Evolutionary conservation across 345 rosid species (phyloP), one percentile per base, ranked within the genome.

Genomic region (Eucalyptus leucophloia): DNA sequence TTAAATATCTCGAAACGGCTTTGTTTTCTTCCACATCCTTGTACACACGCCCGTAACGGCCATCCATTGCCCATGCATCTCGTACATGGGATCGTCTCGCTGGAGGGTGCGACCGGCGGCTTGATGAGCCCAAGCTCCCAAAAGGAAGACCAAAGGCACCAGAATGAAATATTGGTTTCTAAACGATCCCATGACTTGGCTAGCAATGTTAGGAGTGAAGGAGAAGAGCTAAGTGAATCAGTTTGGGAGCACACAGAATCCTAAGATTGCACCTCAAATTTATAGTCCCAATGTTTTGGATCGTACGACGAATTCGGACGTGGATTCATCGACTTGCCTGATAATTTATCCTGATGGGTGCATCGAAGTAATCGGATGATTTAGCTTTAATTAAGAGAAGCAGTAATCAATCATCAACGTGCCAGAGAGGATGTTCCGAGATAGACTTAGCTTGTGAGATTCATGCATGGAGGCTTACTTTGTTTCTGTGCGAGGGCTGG

Each of bases 1-100:
- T 90, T 88, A 89, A 94, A 95, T 47, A 93, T 93, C 24, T 90
- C 91, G 89, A 92, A 92, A 21, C 92, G 90, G 89, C 58, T 90
- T 87, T 91, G 90, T 86, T 95, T 87, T 93, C 96, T 26, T 49
- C n/a, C 15, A 53, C 53, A 56, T 89, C 86, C 49, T 51, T 28
- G 82, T 95, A 93, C 45, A 60, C 90, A 11, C 91, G 53, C 40
- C 93, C 92, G 18, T 95, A 88, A 16, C 12, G 65, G 54, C 86
- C 92, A 92, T 88, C 95, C 95, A 95, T 44, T 90, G 69, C 30
- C 91, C 81, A 62, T 91, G 91, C 90, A 92, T 82, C 87, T 91
- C 87, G 10, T 87, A 28, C 89, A 91, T 72, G 6, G 89, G n/a
- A 17, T 50, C 80, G 28, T 88, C 91, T 49, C 49, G 23, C 49